Base-by-base conservation (phyloP, 139 green algal species). In the Micromonas commoda region DNA sequence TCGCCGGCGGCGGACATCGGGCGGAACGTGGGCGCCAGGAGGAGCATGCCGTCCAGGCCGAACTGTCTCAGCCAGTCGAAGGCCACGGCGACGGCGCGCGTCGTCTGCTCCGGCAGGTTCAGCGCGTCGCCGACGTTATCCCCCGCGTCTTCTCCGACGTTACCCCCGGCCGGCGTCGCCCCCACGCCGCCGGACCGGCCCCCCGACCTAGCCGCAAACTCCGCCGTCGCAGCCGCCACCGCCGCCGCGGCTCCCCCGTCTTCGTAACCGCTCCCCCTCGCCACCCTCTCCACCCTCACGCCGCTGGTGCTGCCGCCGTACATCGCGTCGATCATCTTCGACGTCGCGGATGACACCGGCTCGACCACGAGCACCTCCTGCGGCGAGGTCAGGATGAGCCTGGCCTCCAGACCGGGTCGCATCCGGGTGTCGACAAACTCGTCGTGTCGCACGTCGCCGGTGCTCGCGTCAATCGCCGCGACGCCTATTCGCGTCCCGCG, bases 401-500 rank as follows among this genome's bases (percentile, higher is more conserved):
- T 63, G 5, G 84, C 77, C 79, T 97, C 91, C 21, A 97, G 81
- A 31, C 90, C 82, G 0, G 54, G 16, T 0, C 90, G 80, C 77
- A 90, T 57, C 29, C 45, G 31, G 2, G 51, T 63, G 38, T 70
- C 54, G 13, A 23, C 31, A 77, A 92, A 90, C 68, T 88, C 35
- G 0, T 69, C 76, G 5, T 88, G 86, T 35, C 89, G 80, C 31
- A 94, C 86, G 54, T 90, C 86, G 0, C 89, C 92, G 2, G 88
- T 93, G 57, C 80, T 83, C 29, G 82, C 84, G 71, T 97, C 92
- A 38, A 97, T 80, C 1, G 90, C 91, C 24, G 95, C 81, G 9
- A 96, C 37, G 9, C 85, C 90, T 28, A 86, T 71, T n/a, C 63
- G 64, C 51, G 29, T 51, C 3, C 37, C n/a, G 34, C 67, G 1